Base-by-base conservation (phyloP, 2,329 filamentous ascomycete genomes). In the Fusarium sp. region DNA sequence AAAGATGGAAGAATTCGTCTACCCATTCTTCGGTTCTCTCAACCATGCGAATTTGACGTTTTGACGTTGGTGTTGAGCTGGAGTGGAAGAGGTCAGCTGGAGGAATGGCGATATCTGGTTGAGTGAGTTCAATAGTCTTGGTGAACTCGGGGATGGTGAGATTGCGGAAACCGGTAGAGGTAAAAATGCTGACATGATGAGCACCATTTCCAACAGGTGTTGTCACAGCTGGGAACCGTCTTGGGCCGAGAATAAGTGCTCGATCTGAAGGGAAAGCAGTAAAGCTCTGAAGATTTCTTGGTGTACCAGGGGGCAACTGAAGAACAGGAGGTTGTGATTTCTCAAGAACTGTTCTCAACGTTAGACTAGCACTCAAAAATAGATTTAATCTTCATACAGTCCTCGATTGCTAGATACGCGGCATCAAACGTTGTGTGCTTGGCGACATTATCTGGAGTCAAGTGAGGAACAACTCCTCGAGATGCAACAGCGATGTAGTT, bases 1-100 rank as follows among this genome's bases (percentile, higher is more conserved):
- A 71, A n/a, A 78, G 72, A 25, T 79, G 78, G 39, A 94, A 84
- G 56, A 94, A 89, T 70, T 92, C 88, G 29, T 89, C 88, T 23
- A 95, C 85, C 94, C 94, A 98, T 41, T 89, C 87, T 79, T 96
- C 92, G 2, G 94, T 97, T 63, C 95, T 88, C 78, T 96, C 94
- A 29, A 90, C 91, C 91, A 97, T 98, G 77, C 93, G 94, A 39
- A 90, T 86, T 51, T 92, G 89, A 49, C 95, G 88, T 82, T 97
- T 97, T 15, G 87, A 83, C 6, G 91, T 89, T 0, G 92, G 88
- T 8, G 81, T 84, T 72, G 60, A 84, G 83, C 82, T 83, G 16
- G 78, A 78, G 60, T 84, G 75, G 75, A 83, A 74, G 15, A 95
- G 87, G 80, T 99, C 96, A 10, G 92, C 93, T 57, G 97, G 82